phyloP scores from a whole-genome alignment of 441 rosid genomes.

The Gossypium gossypioides region DNA sequence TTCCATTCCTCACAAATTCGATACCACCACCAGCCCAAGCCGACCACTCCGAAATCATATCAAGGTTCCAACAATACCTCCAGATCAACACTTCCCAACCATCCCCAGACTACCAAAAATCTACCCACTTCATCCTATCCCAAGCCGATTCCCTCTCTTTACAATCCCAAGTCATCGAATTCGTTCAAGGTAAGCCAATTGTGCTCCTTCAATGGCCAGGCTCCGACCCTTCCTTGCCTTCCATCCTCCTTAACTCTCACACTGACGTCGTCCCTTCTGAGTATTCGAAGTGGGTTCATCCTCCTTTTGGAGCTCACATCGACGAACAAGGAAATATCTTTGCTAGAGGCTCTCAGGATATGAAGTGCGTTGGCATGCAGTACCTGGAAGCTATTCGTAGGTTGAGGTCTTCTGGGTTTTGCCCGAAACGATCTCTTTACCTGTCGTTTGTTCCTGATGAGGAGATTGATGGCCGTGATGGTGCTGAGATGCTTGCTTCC shows the following conservation, averaged over 20 bases:
- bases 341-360: slow-evolving; percentile 91
- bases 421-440: slow-evolving; percentile 58
- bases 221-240: slow-evolving; percentile 50
- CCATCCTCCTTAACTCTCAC: slow-evolving; percentile 78
- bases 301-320: slow-evolving; percentile 61
- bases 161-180: slow-evolving; percentile 44
- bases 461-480: slow-evolving; percentile 82
- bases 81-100: slow-evolving; percentile 86
- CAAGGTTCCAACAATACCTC: slow-evolving; percentile 77
- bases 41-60: slow-evolving; percentile 25
- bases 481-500: slow-evolving; percentile 58
- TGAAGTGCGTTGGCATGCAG: slow-evolving; percentile 97
- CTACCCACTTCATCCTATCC: slow-evolving; percentile 51
- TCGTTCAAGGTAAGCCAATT: slow-evolving; percentile 57
- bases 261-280: slow-evolving; percentile 89
- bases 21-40: slow-evolving; percentile 7
- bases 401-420: slow-evolving; percentile 48
- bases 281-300: slow-evolving; percentile 62
- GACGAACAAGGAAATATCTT: slow-evolving; percentile 63
- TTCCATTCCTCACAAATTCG: slow-evolving; percentile 3
- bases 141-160: slow-evolving; percentile 62
- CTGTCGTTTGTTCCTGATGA: slow-evolving; percentile 78
- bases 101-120: slow-evolving; percentile 47
- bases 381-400: slow-evolving; percentile 77
- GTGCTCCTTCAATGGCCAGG: slow-evolving; percentile 74